Base-by-base conservation (phyloP, 345 rosid genomes). In the Odontarrhena argentea region DNA sequence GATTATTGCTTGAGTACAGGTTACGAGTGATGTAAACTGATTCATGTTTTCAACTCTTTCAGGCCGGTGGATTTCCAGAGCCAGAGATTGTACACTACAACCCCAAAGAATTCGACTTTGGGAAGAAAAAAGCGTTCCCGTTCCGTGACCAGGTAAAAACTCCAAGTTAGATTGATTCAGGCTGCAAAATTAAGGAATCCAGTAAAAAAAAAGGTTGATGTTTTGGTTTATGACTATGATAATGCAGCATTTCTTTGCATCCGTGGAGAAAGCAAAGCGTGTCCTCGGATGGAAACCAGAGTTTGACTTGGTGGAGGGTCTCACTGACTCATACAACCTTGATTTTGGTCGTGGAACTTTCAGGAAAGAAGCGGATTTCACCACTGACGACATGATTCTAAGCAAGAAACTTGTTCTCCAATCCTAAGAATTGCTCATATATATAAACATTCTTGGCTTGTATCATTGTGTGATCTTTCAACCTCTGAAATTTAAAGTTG, bases 61-160 rank as follows among this genome's bases (percentile, higher is more conserved):
- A 92, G 97, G 99, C 97, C 55, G 99, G 79, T 59, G 97, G 97
- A 37, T 91, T 91, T 74, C 99, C 99, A 9, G 95, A 88, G 74
- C 99, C 99, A 10, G 92, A 88, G 81, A 75, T 94, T 55, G 75
- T 91, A 62, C 92, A 84, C 76, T 94, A 81, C 75, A 87, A 86
- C 75, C 97, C 96, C 48, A 88, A 91, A 77, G 96, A 91, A 22
- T 94, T 87, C 13, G 96, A 94, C 73, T 88, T 88, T 15, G 99
- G 97, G 11, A 91, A 94, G 74, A 94, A 94, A 91, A 91, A 94
- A 77, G 86, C 99, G 8, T 94, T 94, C 76, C 99, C 97, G 44
- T 94, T 91, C 90, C 89, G 99, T 9, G 97, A 94, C 67, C 95
- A 87, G 97, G 99, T 88, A 83, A 76, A 30, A 48, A 7, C 34